phyloP scores from a whole-genome alignment of 306 rosid species.

The Glycine tomentella region DNA sequence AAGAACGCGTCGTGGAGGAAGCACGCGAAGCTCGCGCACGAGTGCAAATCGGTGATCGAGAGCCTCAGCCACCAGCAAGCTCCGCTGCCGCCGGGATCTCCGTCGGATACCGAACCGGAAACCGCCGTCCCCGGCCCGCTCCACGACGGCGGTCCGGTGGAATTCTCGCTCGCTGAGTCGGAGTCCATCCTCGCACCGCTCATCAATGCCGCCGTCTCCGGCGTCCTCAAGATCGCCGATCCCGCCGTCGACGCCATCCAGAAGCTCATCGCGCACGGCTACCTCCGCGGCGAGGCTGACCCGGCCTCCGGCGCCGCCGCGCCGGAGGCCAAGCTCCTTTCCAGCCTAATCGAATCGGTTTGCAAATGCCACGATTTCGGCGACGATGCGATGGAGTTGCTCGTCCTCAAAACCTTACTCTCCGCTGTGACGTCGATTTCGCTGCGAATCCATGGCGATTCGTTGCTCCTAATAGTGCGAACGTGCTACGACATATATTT shows the following conservation, averaged over 20 bases:
- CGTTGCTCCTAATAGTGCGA: conserved; percentile 86
- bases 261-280: conserved; percentile 88
- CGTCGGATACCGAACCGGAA: conserved; percentile 64
- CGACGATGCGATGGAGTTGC: conserved; percentile 86
- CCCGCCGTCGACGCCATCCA: conserved; percentile 97
- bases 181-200: conserved; percentile 86
- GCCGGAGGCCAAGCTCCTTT: conserved; percentile 74
- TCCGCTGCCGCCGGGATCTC: conserved; percentile 42
- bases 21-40: conserved; percentile 87
- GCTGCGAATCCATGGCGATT: conserved; percentile 93
- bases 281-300: conserved; percentile 93
- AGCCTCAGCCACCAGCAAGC: conserved; percentile 51
- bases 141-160: conserved; percentile 82
- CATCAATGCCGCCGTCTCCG: conserved; percentile 81
- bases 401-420: conserved; percentile 78
- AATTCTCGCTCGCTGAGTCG: conserved; percentile 77
- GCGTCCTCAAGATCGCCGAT: conserved; percentile 88
- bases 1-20: conserved; percentile 97
- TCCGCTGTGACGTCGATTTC: conserved; percentile 96
- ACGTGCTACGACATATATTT: conserved; percentile 93
- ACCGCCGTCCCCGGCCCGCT: conserved; percentile 75
- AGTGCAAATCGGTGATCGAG: conserved; percentile 92
- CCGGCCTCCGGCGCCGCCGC: conserved; percentile 63
- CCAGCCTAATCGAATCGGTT: conserved; percentile 84
- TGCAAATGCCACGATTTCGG: conserved; percentile 92